Evolutionary conservation across 2,329 filamentous ascomycete genomes (phyloP).

Genomic region (Catunica adiposa): DNA sequence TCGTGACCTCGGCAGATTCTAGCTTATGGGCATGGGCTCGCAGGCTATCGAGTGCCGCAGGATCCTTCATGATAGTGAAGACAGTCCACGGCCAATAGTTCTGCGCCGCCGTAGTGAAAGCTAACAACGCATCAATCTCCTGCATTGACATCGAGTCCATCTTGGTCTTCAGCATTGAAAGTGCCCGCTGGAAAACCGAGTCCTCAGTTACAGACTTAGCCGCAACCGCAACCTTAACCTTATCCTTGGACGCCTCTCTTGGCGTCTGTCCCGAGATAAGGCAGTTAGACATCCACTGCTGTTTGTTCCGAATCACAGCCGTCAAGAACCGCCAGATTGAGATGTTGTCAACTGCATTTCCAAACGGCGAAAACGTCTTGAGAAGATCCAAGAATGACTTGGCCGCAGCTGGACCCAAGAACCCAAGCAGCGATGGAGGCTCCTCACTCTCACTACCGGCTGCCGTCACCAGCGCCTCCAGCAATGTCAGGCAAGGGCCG

Average conservation of each 20-base stretch:
- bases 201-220: conserved; percentile 22
- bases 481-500: conserved; percentile 46
- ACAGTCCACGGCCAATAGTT: conserved; percentile 96
- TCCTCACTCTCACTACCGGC: conserved; percentile 43
- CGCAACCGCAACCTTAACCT: conserved; percentile 21
- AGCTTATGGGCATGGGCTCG: conserved; percentile 50
- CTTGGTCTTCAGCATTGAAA: conserved; percentile 46
- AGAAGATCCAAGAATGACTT: conserved; percentile 71
- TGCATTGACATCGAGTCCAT: conserved; percentile 48
- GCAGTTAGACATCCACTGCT: conserved; percentile 93
- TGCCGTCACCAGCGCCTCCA: conserved; percentile 57
- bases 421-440: conserved; percentile 83
- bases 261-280: conserved; percentile 78
- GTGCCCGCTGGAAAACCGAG: conserved; percentile 58
- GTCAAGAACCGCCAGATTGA: conserved; percentile 75
- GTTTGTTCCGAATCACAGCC: conserved; percentile 69
- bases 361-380: conserved; percentile 60
- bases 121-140: conserved; percentile 58
- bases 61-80: conserved; percentile 58
- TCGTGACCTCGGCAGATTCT: conserved; percentile 33
- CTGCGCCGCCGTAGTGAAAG: conserved; percentile 76
- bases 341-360: conserved; percentile 45
- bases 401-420: conserved; percentile 66
- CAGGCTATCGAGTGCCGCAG: conserved; percentile 54
- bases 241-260: conserved; percentile 38